A percentile compares a stretch with the other conserved stretches of the same genome.
These are phyloP conservation scores for Solanum peruvianum DNA, from an alignment of 257 asterid genomes.

Conservation along the genomic window DNA sequence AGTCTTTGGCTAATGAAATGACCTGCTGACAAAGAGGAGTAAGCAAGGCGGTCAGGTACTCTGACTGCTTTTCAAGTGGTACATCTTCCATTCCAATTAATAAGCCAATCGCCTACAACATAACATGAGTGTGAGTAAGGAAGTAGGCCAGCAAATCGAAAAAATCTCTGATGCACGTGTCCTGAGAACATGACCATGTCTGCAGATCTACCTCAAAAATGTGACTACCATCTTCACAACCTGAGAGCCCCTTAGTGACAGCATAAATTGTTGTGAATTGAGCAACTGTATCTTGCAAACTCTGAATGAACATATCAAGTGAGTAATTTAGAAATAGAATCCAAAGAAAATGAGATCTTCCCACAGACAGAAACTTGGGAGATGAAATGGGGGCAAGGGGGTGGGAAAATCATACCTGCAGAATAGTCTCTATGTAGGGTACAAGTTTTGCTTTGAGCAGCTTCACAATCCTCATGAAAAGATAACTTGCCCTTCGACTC, in stretches of 20 bases:
- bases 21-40: conserved; percentile 98
- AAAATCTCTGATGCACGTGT: background rate
- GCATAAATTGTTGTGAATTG: conserved; percentile 51
- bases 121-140: background rate
- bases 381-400: background rate
- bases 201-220: conserved; percentile 68
- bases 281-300: conserved; percentile 69
- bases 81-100: conserved; percentile 98
- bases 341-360: background rate
- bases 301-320: conserved; percentile 31
- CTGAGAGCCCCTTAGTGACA: conserved; percentile 35
- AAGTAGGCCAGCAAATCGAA: background rate
- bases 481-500: conserved; percentile 84
- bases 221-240: conserved; percentile 88
- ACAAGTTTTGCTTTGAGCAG: conserved; percentile 74
- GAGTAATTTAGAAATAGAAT: background rate
- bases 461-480: conserved; percentile 90
- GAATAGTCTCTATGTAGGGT: conserved; percentile 81
- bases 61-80: conserved; percentile 70
- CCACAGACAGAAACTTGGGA: background rate
- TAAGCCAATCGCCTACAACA: conserved; percentile 77
- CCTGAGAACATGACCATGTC: background rate
- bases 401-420: conserved; percentile 51
- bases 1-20: conserved; percentile 2
- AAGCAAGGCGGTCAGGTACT: conserved; percentile 70